Evolutionary conservation across 2,329 filamentous ascomycete species (phyloP), one percentile per base, ranked within the genome.

Genomic region (Clathrospora elynae): DNA sequence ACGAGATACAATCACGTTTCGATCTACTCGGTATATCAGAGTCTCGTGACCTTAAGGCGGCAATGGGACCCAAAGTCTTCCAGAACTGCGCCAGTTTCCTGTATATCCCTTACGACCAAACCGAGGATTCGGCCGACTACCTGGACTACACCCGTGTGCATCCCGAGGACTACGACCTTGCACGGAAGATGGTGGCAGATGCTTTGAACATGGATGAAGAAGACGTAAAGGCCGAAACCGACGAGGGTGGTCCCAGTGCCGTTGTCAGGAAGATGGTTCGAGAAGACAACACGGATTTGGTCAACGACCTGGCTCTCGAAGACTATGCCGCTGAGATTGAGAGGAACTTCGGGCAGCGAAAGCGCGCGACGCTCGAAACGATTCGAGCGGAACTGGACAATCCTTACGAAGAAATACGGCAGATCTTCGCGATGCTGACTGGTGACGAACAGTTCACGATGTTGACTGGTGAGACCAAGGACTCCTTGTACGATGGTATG

Each of bases 81-180:
- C 90, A 90, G 69, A 99, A 99, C 69, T 96, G 90, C 64, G 91
- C 93, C 43, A 96, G 91, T 74, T 97, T 97, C 75, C 74, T 99
- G 23, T 95, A 84, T 65, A 88, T 99, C 47, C 85, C 88, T 39
- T 96, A 90, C 63, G 91, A 96, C 54, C 79, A 83, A n/a, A 84
- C 85, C 10, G 90, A 89, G 58, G 80, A 85, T 2, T 81, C 87
- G 10, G 89, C 91, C 1, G 93, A 99, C 66, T 95, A 95, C 45
- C 79, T 99, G 17, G 93, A 99, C 72, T 95, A 93, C 66, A 99
- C 93, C 32, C 88, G 93, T 75, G 90, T 99, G 12, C 93, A 99
- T 64, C 93, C 93, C 1, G 93, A 99, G 75, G 93, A 99, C 67
- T 99, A 99, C 71, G 93, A 99, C 58, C 85, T 99, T 49, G 93